Evolutionary conservation across 1,284 basidiomycete genomes (phyloP).

Genomic region (Boletus calvinii): DNA sequence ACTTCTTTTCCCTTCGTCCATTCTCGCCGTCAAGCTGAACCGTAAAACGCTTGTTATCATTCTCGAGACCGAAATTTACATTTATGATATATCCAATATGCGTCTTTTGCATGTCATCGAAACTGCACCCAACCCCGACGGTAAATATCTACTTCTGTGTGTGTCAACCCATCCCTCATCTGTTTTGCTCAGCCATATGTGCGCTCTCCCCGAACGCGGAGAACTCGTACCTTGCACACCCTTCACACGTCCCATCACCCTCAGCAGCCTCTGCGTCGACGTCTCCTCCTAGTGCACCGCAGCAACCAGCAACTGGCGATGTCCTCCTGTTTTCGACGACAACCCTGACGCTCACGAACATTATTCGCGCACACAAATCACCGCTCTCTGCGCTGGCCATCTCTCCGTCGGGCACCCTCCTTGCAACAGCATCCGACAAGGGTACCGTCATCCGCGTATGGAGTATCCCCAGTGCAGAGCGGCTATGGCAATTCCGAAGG

Average conservation of each 20-base stretch:
- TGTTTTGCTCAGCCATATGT: conserved; percentile 73
- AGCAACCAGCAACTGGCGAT: conserved; percentile 68
- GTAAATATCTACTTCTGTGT: conserved; percentile 41
- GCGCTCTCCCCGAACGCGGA: conserved; percentile 96
- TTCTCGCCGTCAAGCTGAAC: conserved; percentile 96
- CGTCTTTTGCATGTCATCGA: conserved; percentile 96
- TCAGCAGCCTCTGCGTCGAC: conserved; percentile 50
- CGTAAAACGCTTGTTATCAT: conserved; percentile 95
- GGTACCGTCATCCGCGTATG: conserved; percentile 98
- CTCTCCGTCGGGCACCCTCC: conserved; percentile 85
- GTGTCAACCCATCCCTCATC: background rate
- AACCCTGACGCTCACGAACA: conserved; percentile 87
- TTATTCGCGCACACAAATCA: conserved; percentile 96
- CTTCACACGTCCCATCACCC: conserved; percentile 88
- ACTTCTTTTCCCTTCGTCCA: conserved; percentile 93
- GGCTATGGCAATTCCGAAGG: conserved; percentile 91
- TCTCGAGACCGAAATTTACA: conserved; percentile 94
- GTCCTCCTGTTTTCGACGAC: conserved; percentile 93
- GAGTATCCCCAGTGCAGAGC: conserved; percentile 87
- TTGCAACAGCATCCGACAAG: conserved; percentile 94
- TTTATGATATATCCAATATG: conserved; percentile 99
- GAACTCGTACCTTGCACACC: conserved; percentile 93
- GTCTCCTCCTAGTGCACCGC: conserved; percentile 39
- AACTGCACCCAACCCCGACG: conserved; percentile 93
- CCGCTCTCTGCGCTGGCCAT: conserved; percentile 88